Conservation (phyloP, 306 rosid species). For the Dryas alaskensis region DNA sequence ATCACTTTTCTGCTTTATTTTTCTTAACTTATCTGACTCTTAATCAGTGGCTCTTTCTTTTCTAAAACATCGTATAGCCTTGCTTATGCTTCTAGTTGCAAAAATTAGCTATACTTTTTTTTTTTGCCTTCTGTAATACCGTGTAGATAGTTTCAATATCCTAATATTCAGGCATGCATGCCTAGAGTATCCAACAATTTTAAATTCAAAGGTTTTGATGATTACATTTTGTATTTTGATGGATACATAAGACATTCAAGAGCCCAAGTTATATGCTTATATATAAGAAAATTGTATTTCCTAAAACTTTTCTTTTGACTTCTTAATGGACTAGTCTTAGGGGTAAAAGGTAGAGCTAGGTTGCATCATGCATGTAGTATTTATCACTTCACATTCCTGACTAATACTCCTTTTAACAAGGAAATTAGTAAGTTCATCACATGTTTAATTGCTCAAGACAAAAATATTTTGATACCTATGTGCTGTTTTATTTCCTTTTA, state of each 20-base stretch:
- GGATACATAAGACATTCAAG: neutral
- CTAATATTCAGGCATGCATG: neutral
- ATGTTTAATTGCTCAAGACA: neutral
- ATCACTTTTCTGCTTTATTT: neutral
- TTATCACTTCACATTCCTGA: conserved; percentile 2
- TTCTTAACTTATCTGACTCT: neutral
- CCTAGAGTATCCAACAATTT: neutral
- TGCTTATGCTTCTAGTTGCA: neutral
- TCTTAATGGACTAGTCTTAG: neutral
- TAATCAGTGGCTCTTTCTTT: neutral
- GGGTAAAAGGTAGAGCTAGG: neutral
- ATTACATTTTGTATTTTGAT: neutral
- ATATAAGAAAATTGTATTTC: neutral
- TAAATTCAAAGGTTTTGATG: neutral
- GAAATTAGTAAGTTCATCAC: neutral
- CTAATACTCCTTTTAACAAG: neutral
- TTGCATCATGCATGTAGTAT: conserved; percentile 1
- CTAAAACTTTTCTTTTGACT: neutral
- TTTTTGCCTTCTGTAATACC: neutral
- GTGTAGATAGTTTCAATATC: neutral
- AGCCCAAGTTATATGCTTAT: neutral
- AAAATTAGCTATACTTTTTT: neutral
- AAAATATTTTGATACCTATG: conserved; percentile 23
- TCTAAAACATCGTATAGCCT: neutral
- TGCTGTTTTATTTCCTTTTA: conserved; percentile 27